Conservation (phyloP, 805 yeast species). For the Wickerhamiella azymoides region DNA sequence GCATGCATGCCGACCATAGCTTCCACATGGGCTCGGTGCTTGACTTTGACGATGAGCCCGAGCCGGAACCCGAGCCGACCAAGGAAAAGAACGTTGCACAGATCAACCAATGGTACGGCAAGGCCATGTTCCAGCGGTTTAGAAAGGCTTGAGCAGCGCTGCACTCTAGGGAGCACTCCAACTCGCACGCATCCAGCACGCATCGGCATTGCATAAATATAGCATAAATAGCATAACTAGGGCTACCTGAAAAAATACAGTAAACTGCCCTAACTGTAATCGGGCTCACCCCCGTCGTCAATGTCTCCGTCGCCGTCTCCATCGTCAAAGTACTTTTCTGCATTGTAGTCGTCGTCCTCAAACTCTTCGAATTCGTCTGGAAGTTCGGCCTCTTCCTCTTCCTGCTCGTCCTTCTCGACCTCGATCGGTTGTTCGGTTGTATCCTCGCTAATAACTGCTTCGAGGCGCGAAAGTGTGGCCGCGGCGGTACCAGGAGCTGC, state of each 20-base stretch:
- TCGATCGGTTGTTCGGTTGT: conserved; percentile 18
- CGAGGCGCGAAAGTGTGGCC: conserved; percentile 17
- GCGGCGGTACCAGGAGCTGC: conserved; percentile 17
- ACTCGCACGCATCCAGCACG: no score
- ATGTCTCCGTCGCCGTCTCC: conserved; percentile 42
- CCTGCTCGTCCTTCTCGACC: conserved; percentile 27
- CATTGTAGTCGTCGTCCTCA: conserved; percentile 67
- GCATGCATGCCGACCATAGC: conserved; percentile 2
- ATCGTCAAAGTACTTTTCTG: conserved; percentile 66
- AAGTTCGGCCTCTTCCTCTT: conserved; percentile 31
- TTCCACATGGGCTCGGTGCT: not conserved
- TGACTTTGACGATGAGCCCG: not conserved
- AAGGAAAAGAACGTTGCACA: conserved; percentile 16
- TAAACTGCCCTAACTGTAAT: conserved; percentile 31
- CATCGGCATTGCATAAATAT: not conserved
- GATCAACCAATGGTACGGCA: conserved; percentile 27
- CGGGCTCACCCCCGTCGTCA: conserved; percentile 56
- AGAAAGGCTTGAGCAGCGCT: conserved; percentile 1
- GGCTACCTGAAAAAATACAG: not conserved
- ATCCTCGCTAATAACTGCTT: conserved; percentile 24
- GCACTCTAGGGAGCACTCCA: no score
- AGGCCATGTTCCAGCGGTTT: conserved; percentile 21
- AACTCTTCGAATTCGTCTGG: conserved; percentile 55
- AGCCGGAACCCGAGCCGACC: conserved; percentile 1
- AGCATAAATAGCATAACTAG: not conserved